Evolutionary conservation across 805 yeast genomes (phyloP), one percentile per base, ranked within the genome.

Genomic region (Dipodascus albidus): DNA sequence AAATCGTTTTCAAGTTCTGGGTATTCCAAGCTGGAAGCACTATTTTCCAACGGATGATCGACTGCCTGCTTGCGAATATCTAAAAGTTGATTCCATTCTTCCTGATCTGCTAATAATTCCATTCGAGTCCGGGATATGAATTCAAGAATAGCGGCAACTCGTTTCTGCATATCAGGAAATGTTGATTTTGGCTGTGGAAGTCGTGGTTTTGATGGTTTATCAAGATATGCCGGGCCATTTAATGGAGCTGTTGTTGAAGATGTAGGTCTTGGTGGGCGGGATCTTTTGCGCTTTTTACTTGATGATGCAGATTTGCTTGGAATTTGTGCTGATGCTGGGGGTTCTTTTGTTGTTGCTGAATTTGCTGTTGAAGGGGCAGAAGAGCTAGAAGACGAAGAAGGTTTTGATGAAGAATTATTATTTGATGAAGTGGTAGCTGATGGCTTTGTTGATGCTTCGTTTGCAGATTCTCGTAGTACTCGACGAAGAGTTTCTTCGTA

Each of bases 81-180:
- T 3, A 19, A 15, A 8, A 23, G 14, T 23, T 22, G 14, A 22
- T 70, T 72, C 53, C 82, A 80, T 47, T 76, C 78, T n/a, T 75
- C 70, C 59, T 82, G 83, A 60, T 89, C 96, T 52, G 78, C 79
- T 49, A 83, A 82, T 56, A 91, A 70, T 63, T 91, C 98, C 57
- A 83, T 68, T 66, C 89, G 96, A 1, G 95, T 85, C 52, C 96
- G 75, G 11, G 90, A 87, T 23, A 91, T 78, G 75, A 90, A 93
- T 68, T 93, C 98, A 60, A 91, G 70, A 20, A 91, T 91, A 1
- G 96, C 95, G 1, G 87, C 84, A 1, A 89, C 85, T 55, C 99
- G 77, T 62, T 87, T 81, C 54, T 89, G 78, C 87, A 91, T 84
- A 66, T 91, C 99, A 60, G 79, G 77, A 56, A 90, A 67, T 2